Evolutionary conservation across 192 early-diverging fungal genomes (phyloP), one percentile per base, ranked within the genome.

Genomic region (Fimicolochytrium jonesii): DNA sequence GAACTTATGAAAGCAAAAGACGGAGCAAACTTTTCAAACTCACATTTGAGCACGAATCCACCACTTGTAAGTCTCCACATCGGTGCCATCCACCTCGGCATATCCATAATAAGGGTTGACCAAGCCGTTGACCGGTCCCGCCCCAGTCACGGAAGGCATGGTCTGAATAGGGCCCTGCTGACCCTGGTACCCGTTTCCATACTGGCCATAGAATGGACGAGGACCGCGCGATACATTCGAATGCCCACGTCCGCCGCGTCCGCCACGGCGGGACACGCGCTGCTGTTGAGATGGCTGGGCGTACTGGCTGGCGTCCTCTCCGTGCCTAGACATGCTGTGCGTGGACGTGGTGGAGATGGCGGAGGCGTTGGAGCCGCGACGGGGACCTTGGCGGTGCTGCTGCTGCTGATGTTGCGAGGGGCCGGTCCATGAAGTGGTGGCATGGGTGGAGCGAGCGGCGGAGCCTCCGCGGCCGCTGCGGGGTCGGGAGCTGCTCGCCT

Each of bases 41-140:
- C 60, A 76, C 71, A 78, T 62, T 52, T 78, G 76, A 6, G 53
- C 52, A 26, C 73, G 65, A 42, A 72, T 78, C 76, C 76, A 78
- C 39, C 49, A 56, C 30, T 53, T 67, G 30, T 75, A 60, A 15
- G 72, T 75, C 18, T 74, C 72, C 13, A 78, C 18, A 22, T 78
- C 76, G 28, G 59, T 65, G 18, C 32, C 26, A 30, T 46, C 62
- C 11, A 45, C 55, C 26, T 75, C 72, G 26, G 22, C 33, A 36
- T 56, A 62, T 11, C 50, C 61, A 47, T 70, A 54, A 34, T 56
- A 59, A 22, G 42, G 57, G 36, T 59, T 41, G 18, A n/a, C n/a
- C n/a, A n/a, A n/a, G n/a, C n/a, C n/a, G n/a, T n/a, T n/a, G n/a
- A n/a, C n/a, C n/a, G n/a, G n/a, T n/a, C n/a, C n/a, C n/a, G n/a